A percentile compares a stretch with the other conserved stretches of the same genome.
Evolutionary conservation across 176 grass and related monocot species (phyloP).

Genomic region (Avena eriantha): DNA sequence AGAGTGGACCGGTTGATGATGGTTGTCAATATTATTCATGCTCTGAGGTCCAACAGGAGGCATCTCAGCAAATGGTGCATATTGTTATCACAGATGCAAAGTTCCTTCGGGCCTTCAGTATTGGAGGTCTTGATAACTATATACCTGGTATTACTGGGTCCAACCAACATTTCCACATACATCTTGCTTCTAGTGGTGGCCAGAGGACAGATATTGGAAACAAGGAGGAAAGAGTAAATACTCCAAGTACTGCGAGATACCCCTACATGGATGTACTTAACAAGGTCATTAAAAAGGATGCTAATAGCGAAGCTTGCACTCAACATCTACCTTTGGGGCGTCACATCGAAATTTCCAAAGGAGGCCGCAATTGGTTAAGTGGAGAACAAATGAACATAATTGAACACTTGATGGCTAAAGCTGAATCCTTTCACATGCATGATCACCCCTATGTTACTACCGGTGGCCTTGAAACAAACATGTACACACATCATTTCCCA

Average conservation of each 20-base stretch:
- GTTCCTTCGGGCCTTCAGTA: too few species aligned
- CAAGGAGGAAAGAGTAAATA: neutral
- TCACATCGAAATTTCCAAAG: neutral
- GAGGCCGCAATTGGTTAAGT: neutral
- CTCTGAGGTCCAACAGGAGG: too few species aligned
- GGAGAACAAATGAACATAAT: neutral
- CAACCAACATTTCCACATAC: neutral
- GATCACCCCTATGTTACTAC: too few species aligned
- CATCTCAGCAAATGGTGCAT: too few species aligned
- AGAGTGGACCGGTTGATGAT: too few species aligned
- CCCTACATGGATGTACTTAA: neutral
- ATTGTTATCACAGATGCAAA: too few species aligned
- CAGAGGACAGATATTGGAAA: neutral
- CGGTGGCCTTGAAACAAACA: too few species aligned
- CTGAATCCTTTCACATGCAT: neutral
- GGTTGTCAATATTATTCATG: too few species aligned
- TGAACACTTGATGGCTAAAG: neutral
- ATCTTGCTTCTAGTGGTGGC: neutral
- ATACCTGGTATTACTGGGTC: too few species aligned
- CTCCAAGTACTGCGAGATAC: neutral
- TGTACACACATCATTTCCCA: too few species aligned
- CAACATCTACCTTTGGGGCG: neutral
- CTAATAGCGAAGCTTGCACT: neutral
- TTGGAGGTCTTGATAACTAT: too few species aligned
- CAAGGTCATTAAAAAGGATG: neutral